Conservation (phyloP, 257 asterid species). For the Lycium ferocissimum region DNA sequence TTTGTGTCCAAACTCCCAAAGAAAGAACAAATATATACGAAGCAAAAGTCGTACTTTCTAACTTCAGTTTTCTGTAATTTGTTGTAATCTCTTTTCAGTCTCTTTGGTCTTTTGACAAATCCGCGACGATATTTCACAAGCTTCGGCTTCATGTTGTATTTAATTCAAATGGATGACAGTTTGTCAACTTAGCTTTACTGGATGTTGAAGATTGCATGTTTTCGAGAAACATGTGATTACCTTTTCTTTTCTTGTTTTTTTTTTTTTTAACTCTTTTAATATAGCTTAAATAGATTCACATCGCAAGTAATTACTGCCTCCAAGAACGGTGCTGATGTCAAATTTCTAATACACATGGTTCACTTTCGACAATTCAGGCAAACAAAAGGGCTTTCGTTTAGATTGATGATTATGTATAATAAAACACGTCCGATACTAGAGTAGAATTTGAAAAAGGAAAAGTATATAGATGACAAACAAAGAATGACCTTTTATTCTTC, state of each 20-base stretch:
- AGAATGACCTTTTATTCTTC: neutral
- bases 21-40: conserved; percentile 1
- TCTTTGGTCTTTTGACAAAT: neutral
- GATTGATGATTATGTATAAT: neutral
- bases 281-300: neutral
- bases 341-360: neutral
- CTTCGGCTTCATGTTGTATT: neutral
- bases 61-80: conserved; percentile 13
- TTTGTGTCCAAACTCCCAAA: neutral
- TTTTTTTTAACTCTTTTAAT: neutral
- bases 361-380: neutral
- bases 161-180: conserved; percentile 26
- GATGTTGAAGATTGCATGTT: conserved; percentile 10
- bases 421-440: neutral
- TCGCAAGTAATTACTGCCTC: conserved; percentile 3
- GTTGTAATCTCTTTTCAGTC: neutral
- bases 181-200: conserved; percentile 26
- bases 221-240: conserved; percentile 12
- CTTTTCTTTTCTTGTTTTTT: neutral
- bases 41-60: neutral
- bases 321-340: neutral
- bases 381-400: neutral
- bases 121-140: neutral
- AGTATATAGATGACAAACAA: neutral
- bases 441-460: neutral